A percentile compares a stretch with the other conserved stretches of the same genome.
These are phyloP conservation scores for Aquilaria malaccensis DNA, from an alignment of 345 rosid genomes.

Conservation along the genomic window DNA sequence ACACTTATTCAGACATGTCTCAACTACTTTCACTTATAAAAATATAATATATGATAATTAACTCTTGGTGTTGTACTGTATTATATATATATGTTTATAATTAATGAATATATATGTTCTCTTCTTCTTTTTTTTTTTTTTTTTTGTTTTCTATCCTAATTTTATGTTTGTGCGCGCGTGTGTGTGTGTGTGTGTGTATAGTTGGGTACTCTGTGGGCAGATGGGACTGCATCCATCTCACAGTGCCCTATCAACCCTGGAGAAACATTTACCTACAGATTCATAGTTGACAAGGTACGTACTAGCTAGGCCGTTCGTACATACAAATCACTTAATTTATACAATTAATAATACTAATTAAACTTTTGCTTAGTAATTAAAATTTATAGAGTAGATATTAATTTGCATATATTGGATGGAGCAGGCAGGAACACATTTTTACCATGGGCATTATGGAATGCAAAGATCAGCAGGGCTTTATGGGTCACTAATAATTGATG, in stretches of 20 bases:
- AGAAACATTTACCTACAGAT: slow-evolving; percentile 71
- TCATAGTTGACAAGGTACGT: slow-evolving; percentile 59
- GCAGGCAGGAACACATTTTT: slow-evolving; percentile 80
- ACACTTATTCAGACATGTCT: too few relatives aligned
- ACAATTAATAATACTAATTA: too few relatives aligned
- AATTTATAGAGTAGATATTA: too few relatives aligned
- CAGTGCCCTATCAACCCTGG: slow-evolving; percentile 78
- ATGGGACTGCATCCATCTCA: slow-evolving; percentile 76
- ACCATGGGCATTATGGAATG: slow-evolving; percentile 88
- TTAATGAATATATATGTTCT: background rate
- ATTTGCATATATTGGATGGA: background rate
- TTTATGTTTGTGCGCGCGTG: background rate
- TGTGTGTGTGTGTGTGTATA: slow-evolving; percentile 7
- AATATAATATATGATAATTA: too few relatives aligned
- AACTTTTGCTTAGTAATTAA: too few relatives aligned
- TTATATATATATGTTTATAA: background rate
- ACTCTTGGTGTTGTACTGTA: too few relatives aligned
- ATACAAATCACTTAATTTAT: too few relatives aligned
- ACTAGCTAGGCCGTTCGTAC: too few relatives aligned
- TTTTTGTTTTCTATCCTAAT: too few relatives aligned
- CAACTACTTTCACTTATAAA: too few relatives aligned
- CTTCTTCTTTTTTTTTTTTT: background rate
- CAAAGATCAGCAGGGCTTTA: slow-evolving; percentile 80
- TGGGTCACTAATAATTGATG: slow-evolving; percentile 55
- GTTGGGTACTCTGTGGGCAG: slow-evolving; percentile 86